These are phyloP conservation scores for Balakata baccata DNA, from an alignment of 345 rosid species.

Conservation along the genomic window DNA sequence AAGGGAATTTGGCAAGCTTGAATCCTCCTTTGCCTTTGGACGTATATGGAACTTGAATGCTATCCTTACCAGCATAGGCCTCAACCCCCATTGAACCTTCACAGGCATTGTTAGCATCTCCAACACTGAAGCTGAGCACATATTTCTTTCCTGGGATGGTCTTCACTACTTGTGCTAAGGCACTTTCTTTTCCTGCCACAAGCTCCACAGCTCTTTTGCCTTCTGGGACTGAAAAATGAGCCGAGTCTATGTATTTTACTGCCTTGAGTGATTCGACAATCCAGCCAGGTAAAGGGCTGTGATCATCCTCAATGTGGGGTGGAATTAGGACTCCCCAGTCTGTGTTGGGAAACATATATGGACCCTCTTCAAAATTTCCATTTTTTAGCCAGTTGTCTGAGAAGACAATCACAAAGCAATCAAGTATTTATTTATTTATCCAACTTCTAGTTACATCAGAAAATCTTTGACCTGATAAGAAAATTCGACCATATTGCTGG, in stretches of 20 bases:
- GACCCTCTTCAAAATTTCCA: conserved; percentile 73
- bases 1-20: conserved; percentile 40
- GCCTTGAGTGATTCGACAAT: conserved; percentile 77
- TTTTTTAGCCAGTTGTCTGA: conserved; percentile 70
- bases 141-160: conserved; percentile 43
- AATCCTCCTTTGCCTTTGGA: conserved; percentile 70
- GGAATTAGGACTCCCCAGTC: conserved; percentile 69
- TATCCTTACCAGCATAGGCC: conserved; percentile 54
- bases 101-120: conserved; percentile 59
- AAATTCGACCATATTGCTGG: too few species aligned
- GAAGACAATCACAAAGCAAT: background rate
- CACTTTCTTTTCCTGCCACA: conserved; percentile 72
- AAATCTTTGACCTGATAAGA: too few species aligned
- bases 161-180: conserved; percentile 52
- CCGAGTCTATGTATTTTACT: conserved; percentile 58
- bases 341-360: conserved; percentile 47
- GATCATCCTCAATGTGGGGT: conserved; percentile 62
- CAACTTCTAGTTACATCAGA: too few species aligned
- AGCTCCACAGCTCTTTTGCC: conserved; percentile 67
- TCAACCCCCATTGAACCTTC: conserved; percentile 62
- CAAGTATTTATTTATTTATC: too few species aligned
- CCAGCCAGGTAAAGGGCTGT: conserved; percentile 78
- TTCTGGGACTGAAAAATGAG: conserved; percentile 50
- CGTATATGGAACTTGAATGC: conserved; percentile 37
- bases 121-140: conserved; percentile 51